Evolutionary conservation across 805 yeast species (phyloP).

Genomic region (Cyberlindnera subsufficiens): DNA sequence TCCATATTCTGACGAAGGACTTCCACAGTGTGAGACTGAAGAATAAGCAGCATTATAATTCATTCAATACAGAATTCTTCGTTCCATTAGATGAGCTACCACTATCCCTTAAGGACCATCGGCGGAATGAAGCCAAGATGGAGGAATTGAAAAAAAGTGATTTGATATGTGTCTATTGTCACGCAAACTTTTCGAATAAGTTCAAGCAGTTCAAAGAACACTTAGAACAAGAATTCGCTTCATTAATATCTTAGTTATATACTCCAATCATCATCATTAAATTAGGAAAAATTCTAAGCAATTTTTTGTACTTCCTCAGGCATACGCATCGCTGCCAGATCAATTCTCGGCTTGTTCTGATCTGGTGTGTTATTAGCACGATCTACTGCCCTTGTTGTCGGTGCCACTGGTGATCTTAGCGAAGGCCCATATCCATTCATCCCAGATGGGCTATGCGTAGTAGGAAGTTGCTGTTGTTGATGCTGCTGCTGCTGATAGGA

Average conservation of each 20-base stretch:
- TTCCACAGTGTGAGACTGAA: slow-evolving; percentile 49
- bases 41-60: slow-evolving; percentile 60
- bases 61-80: slow-evolving; percentile 64
- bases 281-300: background rate
- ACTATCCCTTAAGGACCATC: slow-evolving; percentile 34
- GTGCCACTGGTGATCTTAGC: slow-evolving; percentile 21
- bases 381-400: slow-evolving; percentile 37
- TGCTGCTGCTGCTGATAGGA: slow-evolving; percentile 8
- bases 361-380: slow-evolving; percentile 23
- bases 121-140: slow-evolving; percentile 35
- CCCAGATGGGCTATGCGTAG: background rate
- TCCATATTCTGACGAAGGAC: slow-evolving; percentile 69
- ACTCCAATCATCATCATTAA: background rate
- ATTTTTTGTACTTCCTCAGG: background rate
- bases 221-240: slow-evolving; percentile 30
- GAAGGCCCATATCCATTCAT: background rate
- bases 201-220: slow-evolving; percentile 39
- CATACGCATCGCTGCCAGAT: slow-evolving; percentile 18
- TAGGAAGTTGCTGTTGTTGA: slow-evolving; percentile 1
- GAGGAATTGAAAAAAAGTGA: slow-evolving; percentile 29
- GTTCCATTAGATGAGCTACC: slow-evolving; percentile 48
- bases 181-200: slow-evolving; percentile 33
- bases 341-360: slow-evolving; percentile 18
- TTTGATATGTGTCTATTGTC: slow-evolving; percentile 38
- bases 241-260: too few relatives aligned